These are phyloP conservation scores for Pestalotiopsis sp. DNA, from an alignment of 2,329 filamentous ascomycete genomes.

Conservation along the genomic window DNA sequence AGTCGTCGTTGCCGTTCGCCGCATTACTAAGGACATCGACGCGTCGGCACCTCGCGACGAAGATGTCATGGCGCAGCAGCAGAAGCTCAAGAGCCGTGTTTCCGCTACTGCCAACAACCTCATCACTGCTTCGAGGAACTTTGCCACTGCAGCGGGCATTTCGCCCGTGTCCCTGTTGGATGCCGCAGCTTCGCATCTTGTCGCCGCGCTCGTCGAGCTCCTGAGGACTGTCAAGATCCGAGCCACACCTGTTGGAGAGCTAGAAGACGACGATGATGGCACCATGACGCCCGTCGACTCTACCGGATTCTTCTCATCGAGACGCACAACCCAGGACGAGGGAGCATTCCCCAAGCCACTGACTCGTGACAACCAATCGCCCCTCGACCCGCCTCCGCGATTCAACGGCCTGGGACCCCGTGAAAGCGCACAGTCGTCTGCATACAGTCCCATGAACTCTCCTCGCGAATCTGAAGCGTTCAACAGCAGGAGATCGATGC, in stretches of 20 bases:
- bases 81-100: conserved; percentile 77
- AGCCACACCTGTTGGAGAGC: conserved; percentile 71
- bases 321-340: conserved; percentile 42
- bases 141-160: conserved; percentile 78
- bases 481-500: conserved; percentile 12
- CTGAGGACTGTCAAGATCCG: conserved; percentile 83
- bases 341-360: conserved; percentile 35
- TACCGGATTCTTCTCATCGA: conserved; percentile 66
- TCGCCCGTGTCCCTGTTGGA: conserved; percentile 93
- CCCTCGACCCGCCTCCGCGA: conserved; percentile 53
- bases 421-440: conserved; percentile 69
- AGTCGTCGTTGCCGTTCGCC: conserved; percentile 80
- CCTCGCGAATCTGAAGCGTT: conserved; percentile 62
- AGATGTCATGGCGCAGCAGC: conserved; percentile 58
- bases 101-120: conserved; percentile 95
- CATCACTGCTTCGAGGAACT: conserved; percentile 94
- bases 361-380: conserved; percentile 36
- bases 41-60: conserved; percentile 57
- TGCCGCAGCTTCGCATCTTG: conserved; percentile 88
- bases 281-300: conserved; percentile 68
- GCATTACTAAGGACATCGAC: conserved; percentile 82
- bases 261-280: conserved; percentile 77
- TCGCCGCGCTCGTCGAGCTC: conserved; percentile 83
- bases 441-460: conserved; percentile 74
- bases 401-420: conserved; percentile 63